phyloP scores from a whole-genome alignment of 352 stramenopile genomes.

The Globisporangium canariense region DNA sequence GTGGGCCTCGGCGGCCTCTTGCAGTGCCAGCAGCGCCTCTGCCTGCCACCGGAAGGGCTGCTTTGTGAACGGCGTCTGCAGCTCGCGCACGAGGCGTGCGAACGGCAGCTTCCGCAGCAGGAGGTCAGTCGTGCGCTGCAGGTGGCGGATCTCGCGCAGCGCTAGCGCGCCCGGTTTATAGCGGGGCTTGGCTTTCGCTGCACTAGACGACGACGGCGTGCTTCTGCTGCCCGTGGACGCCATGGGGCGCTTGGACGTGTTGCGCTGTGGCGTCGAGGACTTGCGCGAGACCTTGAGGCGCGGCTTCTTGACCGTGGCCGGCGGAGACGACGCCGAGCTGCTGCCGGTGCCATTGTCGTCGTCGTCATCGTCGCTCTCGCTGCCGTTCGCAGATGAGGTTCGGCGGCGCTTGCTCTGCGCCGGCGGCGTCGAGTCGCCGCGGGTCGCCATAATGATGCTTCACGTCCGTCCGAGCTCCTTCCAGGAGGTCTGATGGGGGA shows the following conservation, averaged over 20 bases:
- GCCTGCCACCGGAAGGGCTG: constrained; percentile 88
- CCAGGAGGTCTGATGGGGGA: background rate
- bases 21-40: constrained; percentile 89
- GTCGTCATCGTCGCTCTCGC: background rate
- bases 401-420: constrained; percentile 18
- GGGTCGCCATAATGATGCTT: constrained; percentile 10
- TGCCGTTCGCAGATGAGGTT: constrained; percentile 8
- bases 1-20: constrained; percentile 94
- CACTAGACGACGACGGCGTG: background rate
- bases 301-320: constrained; percentile 18
- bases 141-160: constrained; percentile 95
- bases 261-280: constrained; percentile 14
- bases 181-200: constrained; percentile 38
- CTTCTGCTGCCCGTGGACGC: background rate
- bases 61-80: constrained; percentile 86
- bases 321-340: constrained; percentile 8
- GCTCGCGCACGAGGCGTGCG: constrained; percentile 92
- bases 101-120: constrained; percentile 97
- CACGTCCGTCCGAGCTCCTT: background rate
- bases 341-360: background rate
- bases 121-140: constrained; percentile 95
- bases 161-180: constrained; percentile 73
- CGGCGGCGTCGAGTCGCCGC: constrained; percentile 21
- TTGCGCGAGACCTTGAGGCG: constrained; percentile 18
- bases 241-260: background rate